Base-by-base conservation (phyloP, 805 yeast genomes). In the Teunomyces tritomae region DNA sequence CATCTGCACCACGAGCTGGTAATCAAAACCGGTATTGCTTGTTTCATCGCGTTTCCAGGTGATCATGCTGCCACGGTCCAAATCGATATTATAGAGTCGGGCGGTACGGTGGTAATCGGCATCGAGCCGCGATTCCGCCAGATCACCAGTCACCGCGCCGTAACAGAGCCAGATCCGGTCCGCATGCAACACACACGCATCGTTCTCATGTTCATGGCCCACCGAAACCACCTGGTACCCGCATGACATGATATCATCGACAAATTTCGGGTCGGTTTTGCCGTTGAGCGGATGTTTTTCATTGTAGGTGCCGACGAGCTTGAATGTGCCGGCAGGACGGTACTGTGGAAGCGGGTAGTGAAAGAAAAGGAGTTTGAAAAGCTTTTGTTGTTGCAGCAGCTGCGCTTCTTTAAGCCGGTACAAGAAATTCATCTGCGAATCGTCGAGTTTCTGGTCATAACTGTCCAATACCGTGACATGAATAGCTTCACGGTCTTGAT, bases 181-280 rank as follows among this genome's bases (percentile, higher is more conserved):
- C 11, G 49, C 39, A 20, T 42, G 46, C 46, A 68, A 50, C 17
- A 73, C 55, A 46, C 77, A 73, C 2, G 72, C 74, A 48, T 72
- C 77, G 50, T 73, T 73, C 39, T 67, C 71, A 50, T 73, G 77
- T 51, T 73, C 77, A 50, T 73, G 76, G 6, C 76, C 75, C 4
- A 70, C 76, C 6, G 68, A 61, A 0, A 71, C 64, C 5, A 59
- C 74, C 32, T 67, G 57, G 51, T 71, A 71, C 7, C 70, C 70
- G 41, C 68, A 59, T 40, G 59, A 59, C 34, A 63, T 54, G 26
- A 72, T 58, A 49, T 73, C 77, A 28, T 64, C 62, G 44, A 61
- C 59, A 44, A 68, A 57, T 39, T 61, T 55, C n/a, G 36, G 35
- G 49, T 63, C 65, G 4, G 72, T 64, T 5, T 55, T 54, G 8